Evolutionary conservation across 495 filamentous ascomycete genomes (phyloP).

Genomic region (Emericellopsis terricola): DNA sequence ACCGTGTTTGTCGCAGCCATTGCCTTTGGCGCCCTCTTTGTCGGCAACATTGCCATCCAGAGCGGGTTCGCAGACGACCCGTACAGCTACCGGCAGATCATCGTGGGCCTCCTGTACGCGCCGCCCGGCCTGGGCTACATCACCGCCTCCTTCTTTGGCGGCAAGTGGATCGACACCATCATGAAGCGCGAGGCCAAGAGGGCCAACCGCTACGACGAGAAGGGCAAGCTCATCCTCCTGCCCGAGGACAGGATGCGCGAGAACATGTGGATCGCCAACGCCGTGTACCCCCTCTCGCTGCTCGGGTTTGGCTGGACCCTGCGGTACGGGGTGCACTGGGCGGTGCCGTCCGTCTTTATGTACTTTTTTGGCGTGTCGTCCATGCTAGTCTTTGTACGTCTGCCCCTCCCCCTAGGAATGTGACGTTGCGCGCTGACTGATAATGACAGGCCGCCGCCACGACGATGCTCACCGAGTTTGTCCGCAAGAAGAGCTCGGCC

Average conservation of each 20-base stretch:
- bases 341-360: constrained; percentile 46
- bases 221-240: constrained; percentile 48
- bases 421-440: too few relatives aligned
- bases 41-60: constrained; percentile 76
- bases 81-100: constrained; percentile 55
- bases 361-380: constrained; percentile 77
- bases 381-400: constrained; percentile 62
- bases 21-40: constrained; percentile 66
- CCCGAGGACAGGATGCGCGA: constrained; percentile 85
- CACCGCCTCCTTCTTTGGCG: constrained; percentile 52
- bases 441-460: constrained; percentile 34
- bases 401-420: neutral
- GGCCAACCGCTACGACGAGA: constrained; percentile 50
- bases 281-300: constrained; percentile 55
- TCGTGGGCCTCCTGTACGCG: constrained; percentile 70
- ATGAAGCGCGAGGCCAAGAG: constrained; percentile 68
- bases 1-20: constrained; percentile 71
- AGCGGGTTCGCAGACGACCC: constrained; percentile 52
- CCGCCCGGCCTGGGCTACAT: constrained; percentile 68
- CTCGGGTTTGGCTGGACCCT: constrained; percentile 41
- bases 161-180: constrained; percentile 74
- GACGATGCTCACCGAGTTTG: constrained; percentile 82
- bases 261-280: constrained; percentile 69
- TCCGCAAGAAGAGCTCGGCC: constrained; percentile 52
- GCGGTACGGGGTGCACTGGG: constrained; percentile 21